Evolutionary conservation across 257 asterid species (phyloP), one percentile per base, ranked within the genome.

Genomic region (Solanum stenotomum): DNA sequence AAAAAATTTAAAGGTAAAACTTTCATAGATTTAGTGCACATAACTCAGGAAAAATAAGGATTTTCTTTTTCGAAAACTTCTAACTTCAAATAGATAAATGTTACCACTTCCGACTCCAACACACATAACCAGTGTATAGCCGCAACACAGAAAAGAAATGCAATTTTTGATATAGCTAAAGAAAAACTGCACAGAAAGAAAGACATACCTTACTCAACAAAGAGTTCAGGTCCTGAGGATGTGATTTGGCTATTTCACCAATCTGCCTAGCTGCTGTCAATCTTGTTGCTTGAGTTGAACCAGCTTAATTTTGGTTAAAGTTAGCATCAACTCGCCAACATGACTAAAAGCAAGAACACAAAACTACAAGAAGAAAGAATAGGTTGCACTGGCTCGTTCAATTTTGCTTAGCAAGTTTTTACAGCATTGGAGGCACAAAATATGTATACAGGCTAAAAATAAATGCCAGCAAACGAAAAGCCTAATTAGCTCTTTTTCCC

Each of bases 231-330:
- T 97, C 99, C 93, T 94, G 98, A 25, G 98, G 99, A 91, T 96
- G 99, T 34, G 98, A 95, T 92, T 96, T 97, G 84, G 99, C 98
- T 89, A 97, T 96, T 89, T 94, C 99, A 52, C 99, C 99, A 75
- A 97, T 97, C 92, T 97, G 99, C 96, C 94, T 93, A 22, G 99
- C 99, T 83, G 99, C 99, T 49, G 99, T 93, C 91, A 96, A 94
- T 90, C 99, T 93, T 18, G 99, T 97, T 38, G 95, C 98, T 90
- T 97, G 99, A 90, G 99, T 94, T 23, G 99, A 96, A 84, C 99
- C 99, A 56, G 99, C 99, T 97, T 87, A 91, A 87, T 87, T 90
- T 89, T 91, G 61, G 93, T 96, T 93, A 96, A 96, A 56, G 96
- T 20, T 49, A 27, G 56, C 85, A 82, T 38, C 61, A 37, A 38